Percentiles rank a stretch among this genome's conserved stretches.
Conservation (phyloP, 495 filamentous ascomycete genomes). For the Cetradonia linearis region DNA sequence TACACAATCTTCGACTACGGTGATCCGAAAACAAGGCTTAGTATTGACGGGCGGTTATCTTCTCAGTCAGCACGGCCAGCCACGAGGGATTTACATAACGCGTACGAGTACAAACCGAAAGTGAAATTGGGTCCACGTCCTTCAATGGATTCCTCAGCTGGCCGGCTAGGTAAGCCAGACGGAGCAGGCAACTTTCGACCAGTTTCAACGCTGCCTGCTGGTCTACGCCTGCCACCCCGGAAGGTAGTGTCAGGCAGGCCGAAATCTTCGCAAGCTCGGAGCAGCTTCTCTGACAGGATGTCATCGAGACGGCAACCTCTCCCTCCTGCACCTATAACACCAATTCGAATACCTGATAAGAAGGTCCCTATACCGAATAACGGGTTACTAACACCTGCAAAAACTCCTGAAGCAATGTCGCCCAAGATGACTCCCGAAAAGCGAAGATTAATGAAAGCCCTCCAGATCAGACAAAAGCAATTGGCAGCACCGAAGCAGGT, state of each 20-base stretch:
- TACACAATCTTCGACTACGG: conserved; percentile 11
- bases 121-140: conserved; percentile 79
- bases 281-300: conserved; percentile 27
- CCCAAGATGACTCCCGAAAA: conserved; percentile 78
- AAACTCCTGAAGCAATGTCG: conserved; percentile 33
- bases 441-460: conserved; percentile 81
- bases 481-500: conserved; percentile 35
- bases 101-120: conserved; percentile 51
- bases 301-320: conserved; percentile 33
- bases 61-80: conserved; percentile 57
- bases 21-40: conserved; percentile 14
- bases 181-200: conserved; percentile 49
- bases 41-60: conserved; percentile 33
- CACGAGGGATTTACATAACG: conserved; percentile 50
- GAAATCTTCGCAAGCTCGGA: conserved; percentile 34
- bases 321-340: conserved; percentile 38
- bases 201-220: conserved; percentile 55
- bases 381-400: conserved; percentile 30
- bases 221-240: conserved; percentile 39
- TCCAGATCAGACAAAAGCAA: conserved; percentile 78
- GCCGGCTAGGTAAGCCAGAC: conserved; percentile 53
- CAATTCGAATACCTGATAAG: conserved; percentile 23
- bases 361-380: conserved; percentile 32
- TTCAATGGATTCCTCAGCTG: conserved; percentile 51
- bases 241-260: conserved; percentile 34